Conservation (phyloP, 345 rosid genomes). For the Eucalyptus victrix region DNA sequence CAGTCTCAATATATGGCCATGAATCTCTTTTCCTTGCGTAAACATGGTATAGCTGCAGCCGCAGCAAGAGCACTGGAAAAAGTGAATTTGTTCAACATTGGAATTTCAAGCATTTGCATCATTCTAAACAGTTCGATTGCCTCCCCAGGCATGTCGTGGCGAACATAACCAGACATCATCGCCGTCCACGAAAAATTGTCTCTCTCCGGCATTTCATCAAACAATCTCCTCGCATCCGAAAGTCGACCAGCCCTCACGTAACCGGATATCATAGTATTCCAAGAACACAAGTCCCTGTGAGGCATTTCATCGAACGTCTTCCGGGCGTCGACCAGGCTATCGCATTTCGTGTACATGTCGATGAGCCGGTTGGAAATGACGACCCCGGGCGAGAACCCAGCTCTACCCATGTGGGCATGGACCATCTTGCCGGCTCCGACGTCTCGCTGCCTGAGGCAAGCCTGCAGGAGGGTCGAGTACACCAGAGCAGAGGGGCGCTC, state of each 20-base stretch:
- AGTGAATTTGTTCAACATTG: slow-evolving; percentile 40
- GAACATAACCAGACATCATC: slow-evolving; percentile 67
- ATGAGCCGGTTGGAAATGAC: slow-evolving; percentile 57
- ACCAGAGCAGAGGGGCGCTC: slow-evolving; percentile 43
- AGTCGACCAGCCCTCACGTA: slow-evolving; percentile 40
- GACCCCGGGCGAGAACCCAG: slow-evolving; percentile 56
- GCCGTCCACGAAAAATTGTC: slow-evolving; percentile 90
- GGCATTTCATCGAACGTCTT: slow-evolving; percentile 50
- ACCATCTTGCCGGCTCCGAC: slow-evolving; percentile 43
- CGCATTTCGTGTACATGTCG: slow-evolving; percentile 64
- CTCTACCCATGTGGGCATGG: slow-evolving; percentile 36
- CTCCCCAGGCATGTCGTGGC: slow-evolving; percentile 35
- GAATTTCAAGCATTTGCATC: slow-evolving; percentile 26
- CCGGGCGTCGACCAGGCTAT: slow-evolving; percentile 36
- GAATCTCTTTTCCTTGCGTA: slow-evolving; percentile 68
- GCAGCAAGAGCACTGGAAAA: slow-evolving; percentile 67
- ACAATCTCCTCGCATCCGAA: slow-evolving; percentile 44
- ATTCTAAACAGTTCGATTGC: slow-evolving; percentile 39
- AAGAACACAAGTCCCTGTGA: slow-evolving; percentile 65
- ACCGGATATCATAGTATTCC: slow-evolving; percentile 66
- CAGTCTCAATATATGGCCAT: slow-evolving; percentile 49
- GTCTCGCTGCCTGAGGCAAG: slow-evolving; percentile 31
- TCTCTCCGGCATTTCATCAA: slow-evolving; percentile 73
- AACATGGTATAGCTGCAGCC: slow-evolving; percentile 45
- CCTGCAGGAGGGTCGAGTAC: slow-evolving; percentile 55